These are phyloP conservation scores for Trichoderma aggressivum DNA, from an alignment of 2,329 filamentous ascomycete species.

Conservation along the genomic window DNA sequence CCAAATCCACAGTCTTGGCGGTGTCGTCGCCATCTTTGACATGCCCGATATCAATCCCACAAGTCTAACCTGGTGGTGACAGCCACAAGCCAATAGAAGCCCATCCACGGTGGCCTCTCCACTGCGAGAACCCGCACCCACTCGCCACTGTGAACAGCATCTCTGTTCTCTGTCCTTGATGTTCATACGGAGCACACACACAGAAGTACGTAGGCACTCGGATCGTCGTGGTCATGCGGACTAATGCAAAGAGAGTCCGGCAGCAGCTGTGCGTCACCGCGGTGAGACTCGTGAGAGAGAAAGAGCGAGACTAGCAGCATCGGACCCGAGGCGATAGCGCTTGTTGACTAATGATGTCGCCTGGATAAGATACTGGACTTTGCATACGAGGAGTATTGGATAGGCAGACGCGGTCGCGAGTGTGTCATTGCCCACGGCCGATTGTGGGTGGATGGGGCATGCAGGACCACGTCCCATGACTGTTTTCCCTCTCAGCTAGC, in stretches of 20 bases:
- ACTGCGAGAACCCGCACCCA: not conserved
- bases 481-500: not conserved
- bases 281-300: conserved; percentile 18
- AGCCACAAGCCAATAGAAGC: conserved; percentile 13
- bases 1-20: not conserved
- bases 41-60: not conserved
- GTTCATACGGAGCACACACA: too few species aligned
- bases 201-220: not conserved
- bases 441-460: conserved; percentile 2
- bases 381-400: not conserved
- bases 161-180: not conserved
- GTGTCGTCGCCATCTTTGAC: not conserved
- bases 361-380: not conserved
- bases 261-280: conserved; percentile 15
- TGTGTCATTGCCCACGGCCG: conserved; percentile 7
- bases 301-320: not conserved
- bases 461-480: conserved; percentile 14
- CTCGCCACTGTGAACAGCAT: not conserved
- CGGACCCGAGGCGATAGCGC: not conserved
- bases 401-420: conserved; percentile 7
- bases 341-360: conserved; percentile 10
- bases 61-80: not conserved
- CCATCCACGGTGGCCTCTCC: not conserved
- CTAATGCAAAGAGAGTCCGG: not conserved
- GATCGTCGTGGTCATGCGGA: conserved; percentile 10